These are phyloP conservation scores for Paracoccidioides lutzii DNA, from an alignment of 2,329 filamentous ascomycete species.

Conservation along the genomic window DNA sequence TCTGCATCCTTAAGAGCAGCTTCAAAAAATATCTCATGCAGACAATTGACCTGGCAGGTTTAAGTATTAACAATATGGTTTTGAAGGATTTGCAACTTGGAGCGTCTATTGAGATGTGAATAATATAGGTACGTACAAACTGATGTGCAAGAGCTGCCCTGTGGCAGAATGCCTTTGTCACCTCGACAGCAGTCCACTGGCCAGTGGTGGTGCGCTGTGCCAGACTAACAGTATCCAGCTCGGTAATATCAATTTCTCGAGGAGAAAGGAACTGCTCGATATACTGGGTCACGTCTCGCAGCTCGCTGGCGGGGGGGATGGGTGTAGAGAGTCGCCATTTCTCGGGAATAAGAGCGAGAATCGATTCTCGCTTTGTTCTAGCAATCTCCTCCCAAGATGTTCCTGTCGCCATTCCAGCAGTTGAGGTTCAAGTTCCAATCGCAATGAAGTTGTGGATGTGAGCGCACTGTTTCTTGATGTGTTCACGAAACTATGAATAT, in stretches of 20 bases:
- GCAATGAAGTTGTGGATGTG: too few relatives aligned
- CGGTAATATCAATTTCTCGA: conserved; percentile 48
- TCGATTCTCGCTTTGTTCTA: conserved; percentile 41
- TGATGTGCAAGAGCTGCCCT: conserved; percentile 47
- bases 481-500: too few relatives aligned
- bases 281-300: conserved; percentile 46
- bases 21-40: conserved; percentile 44
- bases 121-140: conserved; percentile 31
- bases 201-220: conserved; percentile 42
- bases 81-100: not conserved
- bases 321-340: conserved; percentile 41
- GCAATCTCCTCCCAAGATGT: conserved; percentile 38
- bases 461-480: too few relatives aligned
- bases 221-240: conserved; percentile 46
- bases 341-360: conserved; percentile 42
- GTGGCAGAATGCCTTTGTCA: conserved; percentile 45
- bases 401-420: conserved; percentile 10
- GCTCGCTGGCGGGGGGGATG: conserved; percentile 38
- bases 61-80: not conserved
- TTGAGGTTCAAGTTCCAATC: not conserved
- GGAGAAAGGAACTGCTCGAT: conserved; percentile 43
- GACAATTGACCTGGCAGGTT: conserved; percentile 30
- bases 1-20: conserved; percentile 38
- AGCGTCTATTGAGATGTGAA: not conserved
- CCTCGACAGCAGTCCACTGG: conserved; percentile 44